phyloP scores from a whole-genome alignment of 2,329 filamentous ascomycete genomes.

The Claviceps purpurea region DNA sequence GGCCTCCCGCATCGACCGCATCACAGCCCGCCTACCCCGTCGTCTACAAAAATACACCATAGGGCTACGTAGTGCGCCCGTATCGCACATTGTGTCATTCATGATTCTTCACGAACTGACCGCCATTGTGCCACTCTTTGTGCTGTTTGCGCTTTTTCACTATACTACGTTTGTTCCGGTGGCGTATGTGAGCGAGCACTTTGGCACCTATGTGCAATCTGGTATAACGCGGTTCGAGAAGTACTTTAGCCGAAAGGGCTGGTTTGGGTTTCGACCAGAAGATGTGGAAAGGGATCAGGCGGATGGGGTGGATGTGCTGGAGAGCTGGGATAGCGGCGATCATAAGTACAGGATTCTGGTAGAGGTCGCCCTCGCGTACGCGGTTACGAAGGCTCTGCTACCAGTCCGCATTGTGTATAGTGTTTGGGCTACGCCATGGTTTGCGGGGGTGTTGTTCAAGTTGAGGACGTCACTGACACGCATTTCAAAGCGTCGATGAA shows the following conservation, averaged over 20 bases:
- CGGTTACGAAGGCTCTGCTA: conserved; percentile 74
- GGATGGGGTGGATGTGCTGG: conserved; percentile 16
- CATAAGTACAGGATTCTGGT: conserved; percentile 43
- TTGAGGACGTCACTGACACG: conserved; percentile 18
- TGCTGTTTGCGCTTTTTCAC: conserved; percentile 66
- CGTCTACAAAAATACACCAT: conserved; percentile 57
- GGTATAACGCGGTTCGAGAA: conserved; percentile 62
- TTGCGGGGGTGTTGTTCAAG: conserved; percentile 53
- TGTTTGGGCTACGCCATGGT: conserved; percentile 86
- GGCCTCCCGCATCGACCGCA: conserved; percentile 25
- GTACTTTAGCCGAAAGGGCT: conserved; percentile 68
- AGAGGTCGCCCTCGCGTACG: conserved; percentile 77
- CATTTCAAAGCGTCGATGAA: conserved; percentile 10
- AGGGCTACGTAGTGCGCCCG: conserved; percentile 60
- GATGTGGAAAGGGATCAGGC: conserved; percentile 8
- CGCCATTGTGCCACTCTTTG: conserved; percentile 66
- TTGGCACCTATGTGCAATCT: conserved; percentile 38
- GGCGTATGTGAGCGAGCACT: conserved; percentile 34
- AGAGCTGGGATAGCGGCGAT: conserved; percentile 26
- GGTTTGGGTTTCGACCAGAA: conserved; percentile 51
- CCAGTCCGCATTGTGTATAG: conserved; percentile 65
- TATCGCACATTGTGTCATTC: conserved; percentile 76
- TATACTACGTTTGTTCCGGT: conserved; percentile 62
- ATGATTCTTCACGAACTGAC: conserved; percentile 86
- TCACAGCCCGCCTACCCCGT: conserved; percentile 44